phyloP scores from a whole-genome alignment of 306 rosid species.

The Geum urbanum region DNA sequence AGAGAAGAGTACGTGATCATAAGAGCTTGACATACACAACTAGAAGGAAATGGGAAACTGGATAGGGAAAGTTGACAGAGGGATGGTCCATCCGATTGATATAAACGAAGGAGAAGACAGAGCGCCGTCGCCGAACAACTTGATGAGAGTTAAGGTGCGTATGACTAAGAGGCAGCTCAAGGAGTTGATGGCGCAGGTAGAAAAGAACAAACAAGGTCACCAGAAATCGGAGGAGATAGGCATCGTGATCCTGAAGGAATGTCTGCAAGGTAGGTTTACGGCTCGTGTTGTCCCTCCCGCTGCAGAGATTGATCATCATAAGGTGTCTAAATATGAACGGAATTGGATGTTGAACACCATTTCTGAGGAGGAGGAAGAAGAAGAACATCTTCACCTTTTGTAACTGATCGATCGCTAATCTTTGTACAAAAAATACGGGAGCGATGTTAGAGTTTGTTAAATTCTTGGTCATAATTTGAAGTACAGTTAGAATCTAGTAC shows the following conservation, averaged over 20 bases:
- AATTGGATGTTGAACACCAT: constrained; percentile 25
- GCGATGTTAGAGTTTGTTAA: not conserved
- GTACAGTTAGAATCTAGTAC: not conserved
- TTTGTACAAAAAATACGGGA: not conserved
- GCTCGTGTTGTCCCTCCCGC: constrained; percentile 23
- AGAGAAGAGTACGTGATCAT: not conserved
- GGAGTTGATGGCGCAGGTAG: constrained; percentile 34
- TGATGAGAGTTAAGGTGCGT: constrained; percentile 38
- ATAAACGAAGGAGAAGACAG: not conserved
- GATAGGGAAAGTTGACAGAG: constrained; percentile 16
- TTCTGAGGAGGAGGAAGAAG: constrained; percentile 18
- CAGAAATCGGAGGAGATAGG: constrained; percentile 21
- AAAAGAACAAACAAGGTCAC: constrained; percentile 16
- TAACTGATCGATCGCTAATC: not conserved
- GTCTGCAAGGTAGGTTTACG: constrained; percentile 32
- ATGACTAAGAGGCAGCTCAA: constrained; percentile 29
- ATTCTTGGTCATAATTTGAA: not conserved
- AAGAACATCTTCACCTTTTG: constrained; percentile 9
- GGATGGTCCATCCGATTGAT: constrained; percentile 24
- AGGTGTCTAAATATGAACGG: not conserved
- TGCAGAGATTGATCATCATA: not conserved
- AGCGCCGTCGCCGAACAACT: not conserved
- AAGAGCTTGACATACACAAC: not conserved
- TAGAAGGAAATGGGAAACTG: constrained; percentile 35
- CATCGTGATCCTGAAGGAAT: constrained; percentile 32